Conservation (phyloP, 805 yeast species). For the Myxozyma sirexii region DNA sequence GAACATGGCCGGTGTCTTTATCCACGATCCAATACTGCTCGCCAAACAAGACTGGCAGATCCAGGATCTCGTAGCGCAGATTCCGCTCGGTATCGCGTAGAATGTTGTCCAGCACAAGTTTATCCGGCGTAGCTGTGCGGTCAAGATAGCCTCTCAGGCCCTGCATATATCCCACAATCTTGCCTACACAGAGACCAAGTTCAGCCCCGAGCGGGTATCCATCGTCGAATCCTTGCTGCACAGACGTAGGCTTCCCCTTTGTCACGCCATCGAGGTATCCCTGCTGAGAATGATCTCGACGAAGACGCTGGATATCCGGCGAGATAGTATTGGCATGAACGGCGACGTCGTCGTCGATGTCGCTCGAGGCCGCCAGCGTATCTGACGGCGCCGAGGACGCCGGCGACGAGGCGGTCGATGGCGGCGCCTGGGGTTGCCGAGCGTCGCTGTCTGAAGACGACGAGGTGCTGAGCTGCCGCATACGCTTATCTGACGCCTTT, state of each 20-base stretch:
- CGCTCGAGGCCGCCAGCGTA: not conserved
- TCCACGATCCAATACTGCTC: slow-evolving; percentile 23
- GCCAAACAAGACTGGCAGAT: slow-evolving; percentile 13
- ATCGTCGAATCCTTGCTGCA: slow-evolving; percentile 80
- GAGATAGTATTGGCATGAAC: not conserved
- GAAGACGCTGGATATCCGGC: slow-evolving; percentile 33
- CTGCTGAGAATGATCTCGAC: slow-evolving; percentile 67
- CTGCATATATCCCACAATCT: slow-evolving; percentile 59
- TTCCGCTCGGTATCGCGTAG: not conserved
- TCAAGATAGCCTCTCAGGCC: slow-evolving; percentile 37
- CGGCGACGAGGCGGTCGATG: slow-evolving; percentile 1
- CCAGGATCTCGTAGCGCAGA: slow-evolving; percentile 12
- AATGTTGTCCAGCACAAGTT: not conserved
- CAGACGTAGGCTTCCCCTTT: slow-evolving; percentile 62
- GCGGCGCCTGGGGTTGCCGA: not conserved
- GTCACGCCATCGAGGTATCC: slow-evolving; percentile 86
- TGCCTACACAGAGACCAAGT: slow-evolving; percentile 69
- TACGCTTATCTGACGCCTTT: no score
- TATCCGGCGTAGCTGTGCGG: not conserved
- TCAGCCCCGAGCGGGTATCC: slow-evolving; percentile 77
- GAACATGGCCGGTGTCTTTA: slow-evolving; percentile 8
- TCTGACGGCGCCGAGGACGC: not conserved
- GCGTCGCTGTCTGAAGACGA: not conserved
- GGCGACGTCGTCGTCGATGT: not conserved
- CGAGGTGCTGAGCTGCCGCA: not conserved